A percentile compares a stretch with the other conserved stretches of the same genome.
Evolutionary conservation across 2,329 filamentous ascomycete genomes (phyloP).

Genomic region (Fusarium scirpi): DNA sequence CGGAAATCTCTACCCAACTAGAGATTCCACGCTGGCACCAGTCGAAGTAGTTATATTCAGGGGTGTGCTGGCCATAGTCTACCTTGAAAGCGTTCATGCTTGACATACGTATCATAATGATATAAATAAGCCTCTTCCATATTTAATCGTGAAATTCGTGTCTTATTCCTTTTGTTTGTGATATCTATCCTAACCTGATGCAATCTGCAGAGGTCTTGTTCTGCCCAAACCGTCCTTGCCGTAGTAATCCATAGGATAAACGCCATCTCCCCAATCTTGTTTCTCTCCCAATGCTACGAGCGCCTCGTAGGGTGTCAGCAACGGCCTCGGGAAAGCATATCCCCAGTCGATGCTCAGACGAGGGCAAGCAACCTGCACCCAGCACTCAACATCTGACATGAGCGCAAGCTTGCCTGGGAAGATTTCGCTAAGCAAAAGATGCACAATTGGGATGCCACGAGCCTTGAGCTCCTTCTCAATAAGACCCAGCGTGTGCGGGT

Average conservation of each 20-base stretch:
- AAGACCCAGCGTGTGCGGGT: constrained; percentile 88
- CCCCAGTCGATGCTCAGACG: constrained; percentile 98
- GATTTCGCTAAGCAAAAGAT: constrained; percentile 91
- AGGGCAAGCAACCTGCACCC: constrained; percentile 99
- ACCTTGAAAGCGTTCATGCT: not conserved
- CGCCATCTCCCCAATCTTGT: constrained; percentile 78
- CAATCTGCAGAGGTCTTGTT: constrained; percentile 66
- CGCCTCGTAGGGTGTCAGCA: constrained; percentile 95
- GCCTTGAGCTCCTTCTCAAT: constrained; percentile 82
- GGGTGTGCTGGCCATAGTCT: not conserved
- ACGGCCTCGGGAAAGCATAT: constrained; percentile 89
- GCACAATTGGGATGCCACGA: constrained; percentile 82
- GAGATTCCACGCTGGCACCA: not conserved
- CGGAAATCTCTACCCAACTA: not conserved
- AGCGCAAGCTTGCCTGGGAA: constrained; percentile 94
- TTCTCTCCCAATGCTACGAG: constrained; percentile 85
- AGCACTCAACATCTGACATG: constrained; percentile 95
- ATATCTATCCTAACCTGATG: constrained; percentile 30
- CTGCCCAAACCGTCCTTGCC: constrained; percentile 90
- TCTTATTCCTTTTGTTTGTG: constrained; percentile 12
- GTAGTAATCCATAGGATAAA: constrained; percentile 99
- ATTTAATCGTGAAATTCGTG: not conserved
- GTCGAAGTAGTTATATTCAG: not conserved
- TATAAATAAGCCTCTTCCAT: not conserved
- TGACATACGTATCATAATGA: not conserved